Conservation (phyloP, 345 rosid species). For the Boechera stricta region DNA sequence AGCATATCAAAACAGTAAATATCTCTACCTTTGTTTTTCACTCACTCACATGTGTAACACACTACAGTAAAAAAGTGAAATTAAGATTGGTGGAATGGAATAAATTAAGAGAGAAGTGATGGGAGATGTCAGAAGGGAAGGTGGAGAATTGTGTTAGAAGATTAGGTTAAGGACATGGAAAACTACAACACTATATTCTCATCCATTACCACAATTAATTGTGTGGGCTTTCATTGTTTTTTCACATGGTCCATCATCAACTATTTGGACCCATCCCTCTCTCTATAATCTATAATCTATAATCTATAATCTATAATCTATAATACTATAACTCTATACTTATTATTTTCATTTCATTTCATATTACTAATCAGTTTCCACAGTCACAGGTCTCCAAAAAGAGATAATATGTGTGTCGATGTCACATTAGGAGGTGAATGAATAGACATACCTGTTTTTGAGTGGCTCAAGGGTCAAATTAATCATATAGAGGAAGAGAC, state of each 20-base stretch:
- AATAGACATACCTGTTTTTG: slow-evolving; percentile 40
- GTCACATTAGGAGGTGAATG: slow-evolving; percentile 30
- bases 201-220: slow-evolving; percentile 36
- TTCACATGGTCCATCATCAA: slow-evolving; percentile 45
- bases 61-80: slow-evolving; percentile 19
- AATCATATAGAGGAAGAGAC: slow-evolving; percentile 39
- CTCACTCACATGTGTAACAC: slow-evolving; percentile 36
- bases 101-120: slow-evolving; percentile 37
- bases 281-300: slow-evolving; percentile 16
- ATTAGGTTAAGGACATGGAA: slow-evolving; percentile 44
- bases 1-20: slow-evolving; percentile 31
- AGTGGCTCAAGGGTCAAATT: slow-evolving; percentile 43
- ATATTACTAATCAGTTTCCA: slow-evolving; percentile 33
- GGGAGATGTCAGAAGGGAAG: slow-evolving; percentile 46
- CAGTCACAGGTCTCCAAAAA: slow-evolving; percentile 31
- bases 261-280: slow-evolving; percentile 38
- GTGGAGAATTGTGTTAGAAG: slow-evolving; percentile 30
- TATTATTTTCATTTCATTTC: slow-evolving; percentile 4
- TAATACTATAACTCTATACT: neutral
- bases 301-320: slow-evolving; percentile 19
- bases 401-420: slow-evolving; percentile 24
- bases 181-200: slow-evolving; percentile 41
- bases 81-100: slow-evolving; percentile 27
- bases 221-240: slow-evolving; percentile 47
- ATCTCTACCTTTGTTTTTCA: slow-evolving; percentile 21